Evolutionary conservation across 2,329 filamentous ascomycete species (phyloP), one percentile per base, ranked within the genome.

Genomic region (Penicillium sp.): DNA sequence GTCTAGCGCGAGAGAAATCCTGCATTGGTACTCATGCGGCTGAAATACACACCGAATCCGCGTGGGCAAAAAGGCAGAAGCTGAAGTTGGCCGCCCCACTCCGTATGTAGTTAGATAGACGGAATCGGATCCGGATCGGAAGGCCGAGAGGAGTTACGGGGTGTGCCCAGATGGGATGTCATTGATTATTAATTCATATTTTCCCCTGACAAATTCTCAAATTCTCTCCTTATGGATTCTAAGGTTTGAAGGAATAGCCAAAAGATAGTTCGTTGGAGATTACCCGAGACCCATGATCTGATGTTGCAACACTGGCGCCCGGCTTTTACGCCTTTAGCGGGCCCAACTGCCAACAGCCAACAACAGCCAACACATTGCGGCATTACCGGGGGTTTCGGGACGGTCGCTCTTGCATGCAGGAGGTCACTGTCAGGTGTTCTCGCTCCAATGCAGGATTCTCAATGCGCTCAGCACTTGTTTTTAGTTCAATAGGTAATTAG

Each of bases 341-440:
- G 23, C 33, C 27, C 36, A 43, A 27, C 15, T 9, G 21, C 39
- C 25, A 39, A 29, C 29, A 27, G 16, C 25, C 41, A 45, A 45
- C 41, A 29, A 44, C 5, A 38, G 25, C 39, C 25, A 52, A 44
- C 31, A 16, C 16, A 21, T 41, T 41, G 39, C 31, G 53, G 46
- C 36, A 21, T 31, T 44, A 50, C 53, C 39, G 25, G 53, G 53
- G 38, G 31, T 23, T 16, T 21, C 19, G 21, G 36, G 27, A 13
- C 34, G 10, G 21, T 46, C 19, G 19, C 19, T 46, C 34, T 56
- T 56, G 23, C 53, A 34, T 52, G 48, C 49, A 56, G 27, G 16
- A 21, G 34, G n/a, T 31, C 9, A 46, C 41, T 6, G 29, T 47
- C 54, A 56, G 49, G 54, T 56, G 54, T 13, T 56, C 33, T 53